phyloP scores from a whole-genome alignment of 2,329 filamentous ascomycete genomes.

The Clonostachys rosea region DNA sequence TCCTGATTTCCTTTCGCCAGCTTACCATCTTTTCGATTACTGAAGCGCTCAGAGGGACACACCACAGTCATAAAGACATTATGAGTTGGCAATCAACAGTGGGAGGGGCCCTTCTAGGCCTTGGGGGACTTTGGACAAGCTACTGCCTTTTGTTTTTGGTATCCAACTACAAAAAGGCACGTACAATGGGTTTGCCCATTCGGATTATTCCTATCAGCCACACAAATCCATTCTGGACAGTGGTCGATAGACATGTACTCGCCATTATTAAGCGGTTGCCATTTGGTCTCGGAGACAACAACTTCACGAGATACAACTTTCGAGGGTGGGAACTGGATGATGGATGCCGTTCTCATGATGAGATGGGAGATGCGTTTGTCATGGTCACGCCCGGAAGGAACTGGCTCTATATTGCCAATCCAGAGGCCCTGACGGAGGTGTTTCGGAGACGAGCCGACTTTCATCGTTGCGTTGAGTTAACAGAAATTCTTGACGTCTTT shows the following conservation, averaged over 20 bases:
- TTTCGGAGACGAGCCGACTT: conserved; percentile 1
- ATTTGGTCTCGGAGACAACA: conserved; percentile 14
- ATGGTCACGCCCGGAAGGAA: conserved; percentile 3
- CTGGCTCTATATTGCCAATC: conserved; percentile 5
- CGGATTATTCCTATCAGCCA: conserved; percentile 21
- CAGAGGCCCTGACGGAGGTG: conserved; percentile 3
- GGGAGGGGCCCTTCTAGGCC: too few relatives aligned
- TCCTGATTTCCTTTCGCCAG: too few relatives aligned
- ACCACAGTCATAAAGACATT: too few relatives aligned
- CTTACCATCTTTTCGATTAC: too few relatives aligned
- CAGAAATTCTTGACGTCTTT: conserved; percentile 1
- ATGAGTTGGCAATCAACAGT: too few relatives aligned
- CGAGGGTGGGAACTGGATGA: conserved; percentile 18
- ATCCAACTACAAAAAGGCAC: conserved; percentile 7
- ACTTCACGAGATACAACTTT: conserved; percentile 22
- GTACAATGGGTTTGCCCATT: conserved; percentile 20
- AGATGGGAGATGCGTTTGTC: conserved; percentile 14
- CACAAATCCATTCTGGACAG: conserved; percentile 20
- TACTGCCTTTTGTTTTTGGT: too few relatives aligned
- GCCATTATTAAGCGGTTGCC: conserved; percentile 9
- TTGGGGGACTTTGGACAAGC: too few relatives aligned
- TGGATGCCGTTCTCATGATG: conserved; percentile 11
- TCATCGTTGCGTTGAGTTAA: not conserved
- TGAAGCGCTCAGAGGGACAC: too few relatives aligned
- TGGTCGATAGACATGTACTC: conserved; percentile 15